Conservation (phyloP, 495 filamentous ascomycete genomes). For the Podospora pseudopauciseta region DNA sequence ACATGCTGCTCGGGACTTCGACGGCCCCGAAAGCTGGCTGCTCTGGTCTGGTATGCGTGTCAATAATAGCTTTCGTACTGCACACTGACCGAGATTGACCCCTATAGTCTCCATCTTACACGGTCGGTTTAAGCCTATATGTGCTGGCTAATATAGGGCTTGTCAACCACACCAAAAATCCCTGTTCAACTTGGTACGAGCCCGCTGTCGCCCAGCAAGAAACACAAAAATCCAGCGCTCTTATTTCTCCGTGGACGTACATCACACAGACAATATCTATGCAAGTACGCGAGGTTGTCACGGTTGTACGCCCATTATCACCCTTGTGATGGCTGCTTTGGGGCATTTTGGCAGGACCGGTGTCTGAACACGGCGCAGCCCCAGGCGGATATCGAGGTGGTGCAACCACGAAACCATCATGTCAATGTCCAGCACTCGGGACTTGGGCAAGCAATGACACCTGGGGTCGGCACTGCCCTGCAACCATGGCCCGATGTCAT, state of each 20-base stretch:
- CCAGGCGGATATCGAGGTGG: slow-evolving; percentile 11
- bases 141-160: slow-evolving; percentile 42
- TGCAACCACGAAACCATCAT: slow-evolving; percentile 7
- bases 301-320: slow-evolving; percentile 9
- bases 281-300: slow-evolving; percentile 20
- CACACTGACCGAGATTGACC: slow-evolving; percentile 39
- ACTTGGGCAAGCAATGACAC: slow-evolving; percentile 22
- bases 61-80: slow-evolving; percentile 31
- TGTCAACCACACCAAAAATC: slow-evolving; percentile 25
- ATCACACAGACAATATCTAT: slow-evolving; percentile 12
- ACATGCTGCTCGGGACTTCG: slow-evolving; percentile 19
- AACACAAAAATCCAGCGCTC: not conserved
- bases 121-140: slow-evolving; percentile 42
- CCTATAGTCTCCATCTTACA: slow-evolving; percentile 31
- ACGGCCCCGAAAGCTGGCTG: slow-evolving; percentile 10
- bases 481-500: slow-evolving; percentile 18
- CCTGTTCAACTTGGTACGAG: slow-evolving; percentile 20
- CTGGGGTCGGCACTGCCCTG: slow-evolving; percentile 20
- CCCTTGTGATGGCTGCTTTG: slow-evolving; percentile 4
- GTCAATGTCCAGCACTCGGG: slow-evolving; percentile 9
- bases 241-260: slow-evolving; percentile 4
- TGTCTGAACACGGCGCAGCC: slow-evolving; percentile 2
- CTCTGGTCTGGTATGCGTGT: slow-evolving; percentile 16
- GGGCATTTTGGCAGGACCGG: slow-evolving; percentile 10
- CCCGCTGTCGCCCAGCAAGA: slow-evolving; percentile 8